phyloP scores from a whole-genome alignment of 768 basidiomycete species.

The Lactarius hatsudake region DNA sequence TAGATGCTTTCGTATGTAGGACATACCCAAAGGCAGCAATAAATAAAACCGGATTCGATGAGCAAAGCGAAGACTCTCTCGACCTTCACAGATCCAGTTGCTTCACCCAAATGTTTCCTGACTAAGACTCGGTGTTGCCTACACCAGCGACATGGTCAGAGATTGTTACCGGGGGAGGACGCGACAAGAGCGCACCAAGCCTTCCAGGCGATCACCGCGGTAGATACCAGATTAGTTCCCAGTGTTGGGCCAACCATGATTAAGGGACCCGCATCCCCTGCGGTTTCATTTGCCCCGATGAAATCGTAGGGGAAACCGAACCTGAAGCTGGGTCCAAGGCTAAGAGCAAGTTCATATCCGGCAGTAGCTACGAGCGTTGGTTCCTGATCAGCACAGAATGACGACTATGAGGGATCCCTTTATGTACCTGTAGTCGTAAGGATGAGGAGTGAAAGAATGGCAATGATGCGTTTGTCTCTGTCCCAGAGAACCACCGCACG shows the following conservation, averaged over 20 bases:
- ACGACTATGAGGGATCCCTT: neutral
- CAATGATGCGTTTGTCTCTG: neutral
- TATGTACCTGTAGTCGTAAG: neutral
- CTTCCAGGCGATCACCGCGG: neutral
- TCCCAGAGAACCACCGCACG: constrained; percentile 2
- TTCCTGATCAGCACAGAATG: no score
- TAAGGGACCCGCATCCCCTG: neutral
- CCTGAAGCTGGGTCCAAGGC: no score
- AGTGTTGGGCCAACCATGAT: neutral
- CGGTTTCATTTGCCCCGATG: no score
- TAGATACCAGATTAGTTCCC: neutral
- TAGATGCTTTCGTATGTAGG: no score
- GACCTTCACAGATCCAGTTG: neutral
- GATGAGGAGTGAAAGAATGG: neutral
- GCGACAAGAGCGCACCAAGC: neutral
- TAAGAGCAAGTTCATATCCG: neutral
- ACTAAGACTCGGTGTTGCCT: constrained; percentile 1
- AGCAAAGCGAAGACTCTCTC: no score
- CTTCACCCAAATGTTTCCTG: neutral
- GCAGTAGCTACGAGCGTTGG: neutral
- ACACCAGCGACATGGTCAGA: neutral
- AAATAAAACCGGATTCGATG: no score
- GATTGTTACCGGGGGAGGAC: neutral
- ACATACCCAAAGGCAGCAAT: no score
- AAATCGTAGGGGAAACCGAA: neutral